Percentiles rank a stretch among this genome's conserved stretches.
phyloP scores from a whole-genome alignment of 768 basidiomycete genomes.

The Xanthoconium stramineum region DNA sequence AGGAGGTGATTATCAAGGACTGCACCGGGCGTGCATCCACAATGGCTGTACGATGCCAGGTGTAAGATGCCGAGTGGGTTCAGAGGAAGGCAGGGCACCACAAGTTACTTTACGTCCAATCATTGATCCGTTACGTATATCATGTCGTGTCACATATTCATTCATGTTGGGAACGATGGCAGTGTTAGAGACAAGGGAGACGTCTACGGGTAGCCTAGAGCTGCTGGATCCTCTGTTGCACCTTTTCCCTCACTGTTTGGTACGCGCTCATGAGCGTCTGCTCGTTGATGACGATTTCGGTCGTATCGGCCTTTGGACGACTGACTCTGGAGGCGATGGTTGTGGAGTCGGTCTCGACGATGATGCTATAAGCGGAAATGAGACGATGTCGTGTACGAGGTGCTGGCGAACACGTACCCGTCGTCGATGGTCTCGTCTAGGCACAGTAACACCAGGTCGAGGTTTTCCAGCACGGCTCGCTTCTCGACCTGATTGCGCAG shows the following conservation, averaged over 20 bases:
- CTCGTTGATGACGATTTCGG: conserved; percentile 98
- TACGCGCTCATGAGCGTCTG: conserved; percentile 94
- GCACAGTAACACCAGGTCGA: conserved; percentile 89
- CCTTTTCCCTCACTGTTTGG: conserved; percentile 81
- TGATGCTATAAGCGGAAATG: conserved; percentile 58
- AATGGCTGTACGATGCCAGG: conserved; percentile 4
- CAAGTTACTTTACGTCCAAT: conserved; percentile 5
- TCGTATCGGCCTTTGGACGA: conserved; percentile 87
- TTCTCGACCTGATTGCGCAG: conserved; percentile 94
- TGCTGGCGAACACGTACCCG: conserved; percentile 58
- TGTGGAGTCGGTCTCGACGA: conserved; percentile 93
- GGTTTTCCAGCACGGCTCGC: conserved; percentile 87
- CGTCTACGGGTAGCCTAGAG: conserved; percentile 42
- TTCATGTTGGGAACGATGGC: neutral
- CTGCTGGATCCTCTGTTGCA: conserved; percentile 79
- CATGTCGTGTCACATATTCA: neutral
- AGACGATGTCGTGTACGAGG: neutral
- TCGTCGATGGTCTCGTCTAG: conserved; percentile 98
- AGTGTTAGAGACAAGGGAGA: conserved; percentile 20
- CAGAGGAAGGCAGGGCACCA: neutral
- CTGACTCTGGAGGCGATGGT: conserved; percentile 96
- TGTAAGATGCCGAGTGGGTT: conserved; percentile 7
- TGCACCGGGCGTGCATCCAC: neutral
- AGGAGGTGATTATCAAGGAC: neutral
- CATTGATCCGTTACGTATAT: neutral